These are phyloP conservation scores for Glycine latifolia DNA, from an alignment of 306 rosid genomes.

Conservation along the genomic window DNA sequence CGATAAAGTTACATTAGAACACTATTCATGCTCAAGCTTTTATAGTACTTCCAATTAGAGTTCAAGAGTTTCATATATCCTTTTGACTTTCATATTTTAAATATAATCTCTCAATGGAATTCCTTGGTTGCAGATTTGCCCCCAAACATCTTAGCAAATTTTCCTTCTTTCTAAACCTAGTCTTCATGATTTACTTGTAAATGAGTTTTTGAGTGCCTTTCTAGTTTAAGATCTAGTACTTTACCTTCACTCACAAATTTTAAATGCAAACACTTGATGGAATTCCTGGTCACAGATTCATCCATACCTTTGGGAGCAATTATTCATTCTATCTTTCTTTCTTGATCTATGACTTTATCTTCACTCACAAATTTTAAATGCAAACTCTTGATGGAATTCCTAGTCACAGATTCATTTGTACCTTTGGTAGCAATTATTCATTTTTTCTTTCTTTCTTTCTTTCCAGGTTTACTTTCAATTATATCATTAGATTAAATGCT, in stretches of 20 bases:
- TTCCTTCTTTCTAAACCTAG: conserved; percentile 7
- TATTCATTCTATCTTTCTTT: conserved; percentile 8
- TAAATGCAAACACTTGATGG: conserved; percentile 3
- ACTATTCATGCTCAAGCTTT: conserved; percentile 19
- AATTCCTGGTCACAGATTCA: conserved; percentile 10
- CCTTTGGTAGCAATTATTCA: conserved; percentile 15
- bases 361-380: background rate
- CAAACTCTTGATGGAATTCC: conserved; percentile 15
- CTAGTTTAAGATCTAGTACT: conserved; percentile 34
- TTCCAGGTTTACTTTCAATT: background rate
- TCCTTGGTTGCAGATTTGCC: conserved; percentile 28
- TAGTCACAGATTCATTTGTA: conserved; percentile 4
- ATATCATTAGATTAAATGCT: conserved; percentile 11
- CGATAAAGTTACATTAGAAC: background rate
- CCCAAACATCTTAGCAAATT: background rate
- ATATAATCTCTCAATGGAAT: conserved; percentile 13
- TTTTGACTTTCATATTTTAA: conserved; percentile 9
- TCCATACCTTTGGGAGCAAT: conserved; percentile 17
- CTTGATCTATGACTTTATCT: conserved; percentile 31
- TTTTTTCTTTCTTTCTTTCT: background rate
- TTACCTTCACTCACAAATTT: conserved; percentile 1
- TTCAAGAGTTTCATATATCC: background rate
- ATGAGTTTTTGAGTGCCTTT: conserved; percentile 30
- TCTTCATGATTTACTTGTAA: conserved; percentile 13
- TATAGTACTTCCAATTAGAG: conserved; percentile 20